Evolutionary conservation across 192 early-diverging fungal species (phyloP), one percentile per base, ranked within the genome.

Genomic region (Bifiguratus adelaidae): DNA sequence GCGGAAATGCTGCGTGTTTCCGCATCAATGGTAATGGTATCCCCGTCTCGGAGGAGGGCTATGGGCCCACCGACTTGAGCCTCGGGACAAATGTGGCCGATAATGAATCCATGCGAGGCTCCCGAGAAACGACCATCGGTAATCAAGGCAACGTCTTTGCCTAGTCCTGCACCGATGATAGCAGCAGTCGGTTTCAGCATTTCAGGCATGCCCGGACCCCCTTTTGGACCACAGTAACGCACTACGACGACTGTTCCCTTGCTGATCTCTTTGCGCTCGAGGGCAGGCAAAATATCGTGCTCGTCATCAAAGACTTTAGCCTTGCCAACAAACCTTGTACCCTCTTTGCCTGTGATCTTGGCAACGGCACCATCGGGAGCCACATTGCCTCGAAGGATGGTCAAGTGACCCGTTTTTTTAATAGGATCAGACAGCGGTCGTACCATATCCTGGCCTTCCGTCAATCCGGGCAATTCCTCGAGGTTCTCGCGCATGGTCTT

Each of bases 311-410:
- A 99, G n/a, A 92, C 89, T 47, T 82, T 80, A 33, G 96, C 93
- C 7, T 70, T 61, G 11, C 96, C 96, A 29, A 65, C 60, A 58
- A 99, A 99, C 36, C 56, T 38, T 2, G 93, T 67, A 12, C 96
- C 96, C 71, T 99, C 91, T 73, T 99, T 99, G 41, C 96, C 96
- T 7, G 96, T 99, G 65, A 99, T 99, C 69, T 99, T 99, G 40
- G 96, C 96, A 21, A 99, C 93, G 13, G 86, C 81, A 21, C 93
- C 93, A 50, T 90, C 83, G 33, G 96, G 93, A 21, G 96, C 93
- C 20, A 99, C 70, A 57, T 92, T 93, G 47, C 96, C 96, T 38
- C 77, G 69, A 51, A 99, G 68, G 38, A 96, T 95, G 58, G 88
- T 89, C 56, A 99, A 76, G 58, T 97, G 96, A 5, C 96, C 96